Evolutionary conservation across 2,329 filamentous ascomycete species (phyloP).

Genomic region (Grosmannia huntii): DNA sequence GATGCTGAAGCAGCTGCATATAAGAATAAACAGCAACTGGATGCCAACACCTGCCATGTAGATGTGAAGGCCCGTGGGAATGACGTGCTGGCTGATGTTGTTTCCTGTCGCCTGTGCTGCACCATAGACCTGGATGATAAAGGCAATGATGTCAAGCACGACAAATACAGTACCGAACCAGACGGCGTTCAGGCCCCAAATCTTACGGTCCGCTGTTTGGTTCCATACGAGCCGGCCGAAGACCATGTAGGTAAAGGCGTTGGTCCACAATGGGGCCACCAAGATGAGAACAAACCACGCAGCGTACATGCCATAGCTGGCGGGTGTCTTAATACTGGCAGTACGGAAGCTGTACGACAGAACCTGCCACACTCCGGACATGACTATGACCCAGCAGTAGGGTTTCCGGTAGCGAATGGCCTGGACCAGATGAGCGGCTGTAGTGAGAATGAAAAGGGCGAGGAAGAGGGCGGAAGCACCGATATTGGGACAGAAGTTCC

Average conservation of each 20-base stretch:
- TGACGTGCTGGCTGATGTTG: background rate
- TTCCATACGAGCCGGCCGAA: constrained; percentile 27
- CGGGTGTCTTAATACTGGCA: constrained; percentile 25
- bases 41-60: constrained; percentile 9
- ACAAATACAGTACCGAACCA: constrained; percentile 32
- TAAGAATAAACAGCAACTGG: constrained; percentile 19
- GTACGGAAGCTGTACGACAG: constrained; percentile 11
- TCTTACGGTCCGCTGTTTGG: constrained; percentile 20
- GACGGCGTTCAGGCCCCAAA: constrained; percentile 19
- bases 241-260: constrained; percentile 32
- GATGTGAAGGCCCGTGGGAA: constrained; percentile 1
- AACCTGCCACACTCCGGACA: constrained; percentile 25
- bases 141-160: constrained; percentile 31
- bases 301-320: constrained; percentile 17
- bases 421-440: constrained; percentile 2
- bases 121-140: constrained; percentile 30
- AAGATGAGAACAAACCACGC: constrained; percentile 25
- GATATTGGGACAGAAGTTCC: constrained; percentile 7
- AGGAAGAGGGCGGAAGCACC: constrained; percentile 4
- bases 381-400: constrained; percentile 24
- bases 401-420: constrained; percentile 1
- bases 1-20: constrained; percentile 24
- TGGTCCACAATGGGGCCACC: constrained; percentile 30
- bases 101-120: constrained; percentile 19
- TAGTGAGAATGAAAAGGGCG: constrained; percentile 2